phyloP scores from a whole-genome alignment of 2,329 filamentous ascomycete genomes.

The Cordyceps fumosorosea region DNA sequence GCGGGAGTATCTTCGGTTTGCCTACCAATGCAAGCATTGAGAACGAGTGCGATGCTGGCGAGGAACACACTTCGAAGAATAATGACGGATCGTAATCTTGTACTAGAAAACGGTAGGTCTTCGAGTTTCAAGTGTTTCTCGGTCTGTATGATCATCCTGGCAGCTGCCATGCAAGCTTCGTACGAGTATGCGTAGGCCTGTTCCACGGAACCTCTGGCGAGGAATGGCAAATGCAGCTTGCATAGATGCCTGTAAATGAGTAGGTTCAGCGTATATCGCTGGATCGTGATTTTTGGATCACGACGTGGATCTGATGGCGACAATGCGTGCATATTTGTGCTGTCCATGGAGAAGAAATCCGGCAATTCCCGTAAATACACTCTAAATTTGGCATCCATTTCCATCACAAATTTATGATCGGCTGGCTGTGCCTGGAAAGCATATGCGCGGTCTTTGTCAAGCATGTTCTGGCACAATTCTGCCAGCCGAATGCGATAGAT shows the following conservation, averaged over 20 bases:
- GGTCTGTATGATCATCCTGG: constrained; percentile 25
- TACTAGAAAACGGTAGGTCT: constrained; percentile 21
- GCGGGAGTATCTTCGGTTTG: constrained; percentile 19
- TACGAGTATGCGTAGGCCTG: constrained; percentile 27
- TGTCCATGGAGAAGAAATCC: constrained; percentile 22
- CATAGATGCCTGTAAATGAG: constrained; percentile 28
- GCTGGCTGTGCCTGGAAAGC: constrained; percentile 24
- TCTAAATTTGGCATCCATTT: constrained; percentile 26
- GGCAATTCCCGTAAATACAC: constrained; percentile 24
- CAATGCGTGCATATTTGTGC: constrained; percentile 16
- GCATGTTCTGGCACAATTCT: constrained; percentile 29
- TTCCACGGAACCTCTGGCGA: constrained; percentile 28
- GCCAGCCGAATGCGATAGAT: constrained; percentile 32
- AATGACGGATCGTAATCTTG: constrained; percentile 24
- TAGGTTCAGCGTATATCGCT: constrained; percentile 28
- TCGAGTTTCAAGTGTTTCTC: constrained; percentile 24
- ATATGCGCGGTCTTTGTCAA: constrained; percentile 25
- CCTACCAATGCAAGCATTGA: constrained; percentile 26
- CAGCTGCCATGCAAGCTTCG: constrained; percentile 25
- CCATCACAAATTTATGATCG: constrained; percentile 25
- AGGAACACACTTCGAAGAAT: constrained; percentile 29
- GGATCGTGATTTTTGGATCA: constrained; percentile 21
- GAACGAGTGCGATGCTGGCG: constrained; percentile 27
- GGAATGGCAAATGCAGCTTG: constrained; percentile 29
- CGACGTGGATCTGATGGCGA: constrained; percentile 19